Evolutionary conservation across 164 flowering plant species (phyloP), one percentile per base, ranked within the genome.

Genomic region (Tetracentron sinense): DNA sequence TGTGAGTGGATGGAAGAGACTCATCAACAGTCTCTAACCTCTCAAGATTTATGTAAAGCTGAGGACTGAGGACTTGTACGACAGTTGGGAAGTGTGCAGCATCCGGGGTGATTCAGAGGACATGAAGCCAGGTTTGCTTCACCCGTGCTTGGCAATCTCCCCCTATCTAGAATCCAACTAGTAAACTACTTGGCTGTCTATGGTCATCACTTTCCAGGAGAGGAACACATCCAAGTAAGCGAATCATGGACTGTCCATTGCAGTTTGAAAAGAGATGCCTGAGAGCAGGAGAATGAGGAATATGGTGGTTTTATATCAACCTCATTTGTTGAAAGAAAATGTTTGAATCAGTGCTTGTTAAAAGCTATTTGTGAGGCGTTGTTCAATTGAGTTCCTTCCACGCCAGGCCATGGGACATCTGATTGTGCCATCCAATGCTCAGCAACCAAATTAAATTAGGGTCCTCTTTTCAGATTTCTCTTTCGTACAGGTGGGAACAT

Each of bases 1-100:
- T 17, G 35, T 63, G 90, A 92, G 59, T 71, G 62, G 67, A 48
- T 87, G 81, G 83, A 80, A 62, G 96, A 82, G 62, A 81, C 84
- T 50, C 75, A 83, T 66, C 29, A 69, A 50, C 76, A 66, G 56
- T n/a, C n/a, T n/a, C 21, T 68, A 11, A 49, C 42, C 20, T 21
- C 77, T 25, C 57, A 53, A 7, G 73, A 69, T 12, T 35, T 44
- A 2, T 56, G 53, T n/a, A 53, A 31, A 58, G 64, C 68, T 48
- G 69, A 47, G 29, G 66, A 27, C 46, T 26, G 60, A 17, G 48
- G n/a, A n/a, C n/a, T n/a, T n/a, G n/a, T n/a, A 44, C 19, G 61
- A 22, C 33, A 7, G 14, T 23, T 55, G 26, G 16, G 58, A 42
- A 28, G 58, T 16, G 27, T 65, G 67, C 12, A 62, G 50, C 20